Evolutionary conservation across 2,329 filamentous ascomycete genomes (phyloP).

Genomic region (Pseudonectria buxi): DNA sequence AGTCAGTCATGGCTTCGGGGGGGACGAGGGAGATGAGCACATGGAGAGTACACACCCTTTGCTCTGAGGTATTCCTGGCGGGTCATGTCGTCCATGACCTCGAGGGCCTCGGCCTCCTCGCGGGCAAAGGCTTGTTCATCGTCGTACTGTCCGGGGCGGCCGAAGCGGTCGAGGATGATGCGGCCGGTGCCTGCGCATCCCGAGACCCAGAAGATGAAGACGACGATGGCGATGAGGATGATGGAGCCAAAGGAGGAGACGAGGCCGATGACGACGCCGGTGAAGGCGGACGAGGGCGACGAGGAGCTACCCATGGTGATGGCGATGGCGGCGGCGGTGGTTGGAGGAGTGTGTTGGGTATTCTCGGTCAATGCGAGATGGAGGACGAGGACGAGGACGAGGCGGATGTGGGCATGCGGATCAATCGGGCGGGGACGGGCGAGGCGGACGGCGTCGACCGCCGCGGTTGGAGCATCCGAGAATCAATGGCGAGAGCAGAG

Average conservation of each 20-base stretch:
- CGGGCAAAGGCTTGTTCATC: constrained; percentile 92
- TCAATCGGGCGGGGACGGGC: too few species aligned
- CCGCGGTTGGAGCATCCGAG: too few species aligned
- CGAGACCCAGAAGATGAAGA: constrained; percentile 86
- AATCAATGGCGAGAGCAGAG: too few species aligned
- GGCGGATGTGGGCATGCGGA: too few species aligned
- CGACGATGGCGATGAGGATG: constrained; percentile 70
- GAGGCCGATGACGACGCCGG: constrained; percentile 88
- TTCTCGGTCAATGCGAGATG: not conserved
- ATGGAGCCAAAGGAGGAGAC: constrained; percentile 92
- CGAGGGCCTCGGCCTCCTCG: constrained; percentile 91
- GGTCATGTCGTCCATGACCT: constrained; percentile 90
- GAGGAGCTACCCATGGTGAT: constrained; percentile 25
- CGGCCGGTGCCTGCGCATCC: constrained; percentile 67
- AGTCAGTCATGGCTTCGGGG: constrained; percentile 10
- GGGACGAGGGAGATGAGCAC: not conserved
- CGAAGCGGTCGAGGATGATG: constrained; percentile 89
- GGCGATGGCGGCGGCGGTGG: constrained; percentile 3
- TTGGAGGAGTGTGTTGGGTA: not conserved
- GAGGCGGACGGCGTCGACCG: too few species aligned
- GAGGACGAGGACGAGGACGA: not conserved
- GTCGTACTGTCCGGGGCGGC: constrained; percentile 90
- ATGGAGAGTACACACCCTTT: constrained; percentile 60
- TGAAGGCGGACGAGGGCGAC: constrained; percentile 42
- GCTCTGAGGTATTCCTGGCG: constrained; percentile 86